A percentile compares a stretch with the other conserved stretches of the same genome.
Conservation (phyloP, 192 early-diverging fungal species). For the Rhizophagus clarus region DNA sequence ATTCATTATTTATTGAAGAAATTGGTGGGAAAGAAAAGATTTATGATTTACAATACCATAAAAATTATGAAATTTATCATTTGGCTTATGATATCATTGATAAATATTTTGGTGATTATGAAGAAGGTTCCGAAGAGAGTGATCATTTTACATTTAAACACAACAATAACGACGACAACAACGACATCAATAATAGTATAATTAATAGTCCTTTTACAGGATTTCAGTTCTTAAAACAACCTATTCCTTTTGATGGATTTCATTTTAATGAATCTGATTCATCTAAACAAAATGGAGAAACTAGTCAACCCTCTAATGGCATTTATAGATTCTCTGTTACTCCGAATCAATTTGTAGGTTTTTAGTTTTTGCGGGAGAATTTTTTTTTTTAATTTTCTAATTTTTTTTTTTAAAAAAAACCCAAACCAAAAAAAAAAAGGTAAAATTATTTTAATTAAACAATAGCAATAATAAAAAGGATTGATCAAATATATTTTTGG, state of each 20-base stretch:
- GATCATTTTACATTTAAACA: no score
- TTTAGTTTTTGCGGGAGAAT: no score
- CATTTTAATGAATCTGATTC: background rate
- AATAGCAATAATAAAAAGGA: no score
- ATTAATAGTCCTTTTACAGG: background rate
- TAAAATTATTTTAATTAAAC: no score
- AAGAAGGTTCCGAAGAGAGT: conserved; percentile 21
- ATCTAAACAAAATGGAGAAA: background rate
- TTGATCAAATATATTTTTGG: no score
- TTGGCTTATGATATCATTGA: conserved; percentile 54
- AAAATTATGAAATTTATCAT: conserved; percentile 51
- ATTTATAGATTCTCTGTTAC: no score
- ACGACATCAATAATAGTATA: no score
- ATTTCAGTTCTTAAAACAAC: background rate
- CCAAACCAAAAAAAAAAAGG: no score
- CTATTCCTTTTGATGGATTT: background rate
- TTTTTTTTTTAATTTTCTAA: no score
- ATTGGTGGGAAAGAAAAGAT: conserved; percentile 53
- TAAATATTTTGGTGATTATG: conserved; percentile 46
- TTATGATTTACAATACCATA: conserved; percentile 49
- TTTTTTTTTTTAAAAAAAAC: no score
- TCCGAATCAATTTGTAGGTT: no score
- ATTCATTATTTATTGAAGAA: conserved; percentile 50
- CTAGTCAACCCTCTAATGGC: no score
- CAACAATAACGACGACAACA: background rate